Evolutionary conservation across 1,284 basidiomycete genomes (phyloP).

Genomic region (Wallemia mellicola): DNA sequence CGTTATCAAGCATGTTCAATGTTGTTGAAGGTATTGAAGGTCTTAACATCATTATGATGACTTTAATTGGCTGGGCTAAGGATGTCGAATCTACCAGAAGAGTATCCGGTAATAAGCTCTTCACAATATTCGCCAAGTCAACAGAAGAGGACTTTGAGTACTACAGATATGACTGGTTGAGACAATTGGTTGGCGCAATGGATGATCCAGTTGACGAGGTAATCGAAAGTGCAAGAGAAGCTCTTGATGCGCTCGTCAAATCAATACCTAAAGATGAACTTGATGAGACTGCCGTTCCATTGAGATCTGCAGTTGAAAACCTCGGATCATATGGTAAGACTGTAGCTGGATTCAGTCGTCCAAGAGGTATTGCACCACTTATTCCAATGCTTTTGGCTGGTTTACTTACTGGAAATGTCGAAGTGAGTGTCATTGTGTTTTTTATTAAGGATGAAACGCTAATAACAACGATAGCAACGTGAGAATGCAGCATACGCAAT

Average conservation of each 20-base stretch:
- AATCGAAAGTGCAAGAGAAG: conserved; percentile 50
- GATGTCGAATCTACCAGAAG: conserved; percentile 36
- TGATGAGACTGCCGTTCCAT: conserved; percentile 57
- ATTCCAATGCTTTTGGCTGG: conserved; percentile 75
- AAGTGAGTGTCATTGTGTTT: neutral
- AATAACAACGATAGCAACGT: conserved; percentile 19
- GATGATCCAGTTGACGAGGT: conserved; percentile 49
- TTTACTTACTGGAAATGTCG: conserved; percentile 28
- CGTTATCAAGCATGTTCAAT: conserved; percentile 35
- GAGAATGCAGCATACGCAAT: conserved; percentile 88
- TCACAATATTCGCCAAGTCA: conserved; percentile 50
- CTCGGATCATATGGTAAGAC: conserved; percentile 45
- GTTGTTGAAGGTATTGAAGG: conserved; percentile 61
- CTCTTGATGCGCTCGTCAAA: conserved; percentile 69
- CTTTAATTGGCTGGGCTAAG: conserved; percentile 71
- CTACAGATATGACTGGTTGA: conserved; percentile 80
- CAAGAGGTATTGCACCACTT: conserved; percentile 63
- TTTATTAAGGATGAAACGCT: too few species aligned
- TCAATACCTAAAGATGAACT: conserved; percentile 73
- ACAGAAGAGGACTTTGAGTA: conserved; percentile 41
- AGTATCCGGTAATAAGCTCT: conserved; percentile 43
- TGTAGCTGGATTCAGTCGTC: conserved; percentile 64
- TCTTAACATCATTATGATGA: conserved; percentile 56
- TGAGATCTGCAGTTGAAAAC: conserved; percentile 63
- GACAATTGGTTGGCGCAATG: conserved; percentile 59